Evolutionary conservation across 345 rosid genomes (phyloP), one percentile per base, ranked within the genome.

Genomic region (Conringia planisiliqua): DNA sequence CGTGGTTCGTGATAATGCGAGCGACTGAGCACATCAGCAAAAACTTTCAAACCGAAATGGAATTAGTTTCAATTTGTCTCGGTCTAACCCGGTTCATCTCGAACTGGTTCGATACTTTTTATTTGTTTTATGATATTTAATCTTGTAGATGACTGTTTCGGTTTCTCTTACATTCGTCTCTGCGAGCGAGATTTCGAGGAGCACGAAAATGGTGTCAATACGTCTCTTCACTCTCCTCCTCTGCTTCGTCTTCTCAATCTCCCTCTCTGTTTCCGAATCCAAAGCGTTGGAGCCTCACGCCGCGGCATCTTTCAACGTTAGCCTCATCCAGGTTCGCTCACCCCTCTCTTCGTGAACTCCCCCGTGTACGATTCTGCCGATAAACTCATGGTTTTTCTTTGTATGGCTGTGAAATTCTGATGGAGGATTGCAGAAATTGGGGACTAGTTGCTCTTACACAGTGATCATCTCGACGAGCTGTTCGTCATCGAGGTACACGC

Each of bases 381-480:
- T 43, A 57, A 55, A 16, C 66, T 63, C 42, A 5, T 4, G 32
- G n/a, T 44, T 30, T 32, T 24, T 27, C 24, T 9, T 39, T 10
- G 1, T 65, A 6, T 3, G 10, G n/a, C 2, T 56, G 61, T 46
- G 0, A 39, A 51, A 38, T 72, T 71, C 10, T 8, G 2, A 1
- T 50, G 2, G 62, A 46, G 1, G 54, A 50, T 58, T 51, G 38
- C 62, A 89, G 88, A 79, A 82, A 54, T 62, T 79, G 40, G 85
- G 83, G 47, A 24, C 3, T 69, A 86, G 87, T 68, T 95, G 99
- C 68, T 73, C 89, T 10, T 95, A 90, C 79, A 55, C 83, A 55
- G 87, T 88, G 74, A 66, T 71, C 26, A 83, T 90, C 68, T 68
- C 88, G 12, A 95, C 98, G 27, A 92, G 99, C 80, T 92, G 99